Conservation (phyloP, 495 filamentous ascomycete genomes). For the Copromyces sp. region DNA sequence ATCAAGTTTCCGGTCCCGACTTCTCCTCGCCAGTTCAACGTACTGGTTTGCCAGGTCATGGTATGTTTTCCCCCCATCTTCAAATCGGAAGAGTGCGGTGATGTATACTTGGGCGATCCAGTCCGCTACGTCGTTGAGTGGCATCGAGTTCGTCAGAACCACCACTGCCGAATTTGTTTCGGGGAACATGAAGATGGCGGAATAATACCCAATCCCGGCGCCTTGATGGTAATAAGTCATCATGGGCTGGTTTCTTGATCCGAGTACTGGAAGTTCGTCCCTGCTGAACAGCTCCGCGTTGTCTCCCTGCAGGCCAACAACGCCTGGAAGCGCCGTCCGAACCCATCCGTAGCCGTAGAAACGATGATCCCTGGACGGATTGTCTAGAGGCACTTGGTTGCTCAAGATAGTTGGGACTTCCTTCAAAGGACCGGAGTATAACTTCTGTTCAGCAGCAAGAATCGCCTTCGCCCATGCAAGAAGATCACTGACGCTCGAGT, state of each 20-base stretch:
- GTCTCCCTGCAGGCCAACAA: slow-evolving; percentile 8
- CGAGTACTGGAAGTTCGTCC: slow-evolving; percentile 9
- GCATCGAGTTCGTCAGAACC: slow-evolving; percentile 17
- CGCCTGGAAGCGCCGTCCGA: slow-evolving; percentile 7
- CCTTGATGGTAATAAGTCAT: slow-evolving; percentile 21
- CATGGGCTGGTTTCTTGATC: slow-evolving; percentile 2
- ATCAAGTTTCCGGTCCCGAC: background rate
- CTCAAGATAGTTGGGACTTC: slow-evolving; percentile 2
- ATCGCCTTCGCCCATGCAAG: background rate
- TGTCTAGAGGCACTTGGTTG: slow-evolving; percentile 2
- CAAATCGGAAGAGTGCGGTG: slow-evolving; percentile 10
- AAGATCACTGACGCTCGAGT: slow-evolving; percentile 8
- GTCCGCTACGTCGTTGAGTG: slow-evolving; percentile 19
- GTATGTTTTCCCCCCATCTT: background rate
- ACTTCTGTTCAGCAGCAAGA: background rate
- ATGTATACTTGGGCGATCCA: slow-evolving; percentile 20
- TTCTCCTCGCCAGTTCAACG: background rate
- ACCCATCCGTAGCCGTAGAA: slow-evolving; percentile 10
- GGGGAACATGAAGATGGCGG: slow-evolving; percentile 16
- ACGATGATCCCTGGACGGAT: background rate
- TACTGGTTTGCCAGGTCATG: background rate
- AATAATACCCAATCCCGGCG: slow-evolving; percentile 9
- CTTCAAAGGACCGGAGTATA: background rate
- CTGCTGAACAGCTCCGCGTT: slow-evolving; percentile 6
- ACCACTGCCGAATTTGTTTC: slow-evolving; percentile 17